Evolutionary conservation across 1,284 basidiomycete species (phyloP), one percentile per base, ranked within the genome.

Genomic region (Trichosporon sp.): DNA sequence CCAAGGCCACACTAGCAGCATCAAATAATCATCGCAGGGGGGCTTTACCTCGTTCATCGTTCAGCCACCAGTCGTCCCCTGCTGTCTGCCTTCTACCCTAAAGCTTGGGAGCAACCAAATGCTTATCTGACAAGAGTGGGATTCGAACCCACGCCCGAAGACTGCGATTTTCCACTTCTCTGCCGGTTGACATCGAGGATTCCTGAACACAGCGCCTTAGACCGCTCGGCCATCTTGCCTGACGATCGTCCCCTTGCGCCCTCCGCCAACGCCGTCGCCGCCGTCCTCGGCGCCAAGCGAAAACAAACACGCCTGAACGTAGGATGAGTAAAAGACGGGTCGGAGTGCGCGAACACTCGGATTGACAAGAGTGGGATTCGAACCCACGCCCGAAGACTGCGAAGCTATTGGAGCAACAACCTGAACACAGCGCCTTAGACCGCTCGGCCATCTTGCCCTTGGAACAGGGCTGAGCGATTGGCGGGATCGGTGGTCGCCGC

Each of bases 71-170:
- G 26, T 26, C 26, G 26, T 26, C 26, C 26, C 37, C 37, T 10
- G 37, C 5, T 38, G 7, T 6, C 37, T 10, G 37, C 37, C 37
- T 10, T 6, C 37, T 7, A 11, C 43, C 11, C 11, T 14, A 46
- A n/a, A 46, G 43, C 8, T 14, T 14, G 12, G 43, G 16, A n/a
- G 43, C 43, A 46, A 46, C 43, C 16, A 4, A 46, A 46, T 46
- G 12, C 43, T n/a, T 11, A 46, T 14, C 43, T 70, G 70, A 70
- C 70, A 16, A 66, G 64, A 77, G 78, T 80, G 79, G 79, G 79
- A 78, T 80, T 80, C 79, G 79, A 80, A 80, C 79, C 79, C 79
- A 80, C 79, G 79, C 76, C 78, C 79, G 78, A 80, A 80, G 78
- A 80, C 78, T 59, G 54, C 54, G 43, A 46, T 14, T 12, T 46